Percentiles rank a stretch among this genome's conserved stretches.
Conservation (phyloP, 768 basidiomycete species). For the Tylopilus felleus region DNA sequence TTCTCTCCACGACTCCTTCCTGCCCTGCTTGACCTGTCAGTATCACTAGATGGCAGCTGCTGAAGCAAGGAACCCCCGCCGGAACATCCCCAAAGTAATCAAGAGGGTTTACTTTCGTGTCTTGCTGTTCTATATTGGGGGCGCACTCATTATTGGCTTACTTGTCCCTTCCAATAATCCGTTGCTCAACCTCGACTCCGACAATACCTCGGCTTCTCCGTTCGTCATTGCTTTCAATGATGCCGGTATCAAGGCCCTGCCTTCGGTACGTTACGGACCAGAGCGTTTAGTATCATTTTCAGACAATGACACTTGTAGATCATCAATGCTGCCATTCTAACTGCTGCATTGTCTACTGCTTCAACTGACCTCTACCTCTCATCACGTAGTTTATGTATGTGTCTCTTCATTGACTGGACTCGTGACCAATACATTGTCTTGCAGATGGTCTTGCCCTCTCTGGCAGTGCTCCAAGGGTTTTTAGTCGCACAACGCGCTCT, state of each 20-base stretch:
- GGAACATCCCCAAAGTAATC: conserved; percentile 2
- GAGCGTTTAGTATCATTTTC: neutral
- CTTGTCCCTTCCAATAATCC: conserved; percentile 1
- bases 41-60: neutral
- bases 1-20: neutral
- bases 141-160: conserved; percentile 1
- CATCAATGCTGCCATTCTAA: conserved; percentile 4
- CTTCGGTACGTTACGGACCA: neutral
- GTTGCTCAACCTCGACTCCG: conserved; percentile 22
- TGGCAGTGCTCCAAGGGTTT: conserved; percentile 53
- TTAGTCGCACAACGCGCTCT: conserved; percentile 35
- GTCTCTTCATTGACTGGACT: no score
- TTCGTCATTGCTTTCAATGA: neutral
- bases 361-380: conserved; percentile 1
- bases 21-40: neutral
- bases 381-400: neutral
- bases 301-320: neutral
- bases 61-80: conserved; percentile 5
- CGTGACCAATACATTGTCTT: conserved; percentile 17
- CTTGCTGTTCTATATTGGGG: conserved; percentile 4
- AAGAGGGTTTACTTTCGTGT: conserved; percentile 1
- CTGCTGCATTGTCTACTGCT: conserved; percentile 1
- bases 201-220: conserved; percentile 15
- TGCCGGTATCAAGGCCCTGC: neutral
- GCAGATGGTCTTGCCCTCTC: conserved; percentile 51